Conservation (phyloP, 257 asterid species). For the Solanum chiquidenum region DNA sequence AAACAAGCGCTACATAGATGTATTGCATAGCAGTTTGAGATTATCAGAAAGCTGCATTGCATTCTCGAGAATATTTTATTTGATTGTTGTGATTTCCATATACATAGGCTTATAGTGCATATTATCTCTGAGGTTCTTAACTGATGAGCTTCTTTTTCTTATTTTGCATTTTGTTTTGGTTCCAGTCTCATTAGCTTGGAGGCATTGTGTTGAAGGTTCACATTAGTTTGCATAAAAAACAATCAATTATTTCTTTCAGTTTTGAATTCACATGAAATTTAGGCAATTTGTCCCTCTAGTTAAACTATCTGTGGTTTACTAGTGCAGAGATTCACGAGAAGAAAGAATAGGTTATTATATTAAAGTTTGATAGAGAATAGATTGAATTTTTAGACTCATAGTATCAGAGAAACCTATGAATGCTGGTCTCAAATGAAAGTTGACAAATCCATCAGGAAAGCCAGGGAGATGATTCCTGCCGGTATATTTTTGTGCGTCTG, state of each 20-base stretch:
- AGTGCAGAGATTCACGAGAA: background rate
- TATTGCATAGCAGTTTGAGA: background rate
- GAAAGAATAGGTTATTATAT: background rate
- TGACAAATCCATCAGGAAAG: background rate
- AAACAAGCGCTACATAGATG: background rate
- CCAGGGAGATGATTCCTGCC: background rate
- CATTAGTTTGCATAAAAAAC: background rate
- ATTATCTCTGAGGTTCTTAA: background rate
- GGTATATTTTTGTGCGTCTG: background rate
- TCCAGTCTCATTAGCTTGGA: background rate
- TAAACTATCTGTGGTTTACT: background rate
- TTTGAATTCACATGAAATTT: background rate
- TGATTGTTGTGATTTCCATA: background rate
- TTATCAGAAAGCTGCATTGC: background rate
- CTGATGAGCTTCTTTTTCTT: background rate
- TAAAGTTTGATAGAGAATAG: background rate
- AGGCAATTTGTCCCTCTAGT: background rate
- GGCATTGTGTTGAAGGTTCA: background rate
- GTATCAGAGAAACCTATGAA: background rate
- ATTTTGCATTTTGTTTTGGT: background rate
- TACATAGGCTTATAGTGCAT: background rate
- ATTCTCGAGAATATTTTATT: background rate
- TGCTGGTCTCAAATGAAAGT: background rate
- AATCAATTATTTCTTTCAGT: background rate
- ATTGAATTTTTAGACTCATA: background rate